Conservation (phyloP, 2,329 filamentous ascomycete genomes). For the Colletotrichum navitas region DNA sequence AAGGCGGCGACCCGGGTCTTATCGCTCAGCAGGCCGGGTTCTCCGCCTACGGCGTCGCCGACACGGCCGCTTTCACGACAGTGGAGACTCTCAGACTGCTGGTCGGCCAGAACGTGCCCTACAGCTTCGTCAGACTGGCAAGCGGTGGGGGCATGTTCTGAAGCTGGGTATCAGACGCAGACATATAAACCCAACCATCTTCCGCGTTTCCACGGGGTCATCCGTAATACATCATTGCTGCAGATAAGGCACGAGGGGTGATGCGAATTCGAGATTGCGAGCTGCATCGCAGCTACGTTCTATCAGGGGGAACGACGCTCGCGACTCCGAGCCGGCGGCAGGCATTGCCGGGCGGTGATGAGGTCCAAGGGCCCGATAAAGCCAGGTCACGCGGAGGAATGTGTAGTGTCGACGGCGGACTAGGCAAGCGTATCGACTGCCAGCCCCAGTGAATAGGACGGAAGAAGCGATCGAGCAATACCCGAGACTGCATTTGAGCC, state of each 20-base stretch:
- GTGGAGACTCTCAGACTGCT: constrained; percentile 83
- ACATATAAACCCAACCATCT: not conserved
- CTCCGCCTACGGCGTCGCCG: constrained; percentile 81
- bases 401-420: constrained; percentile 29
- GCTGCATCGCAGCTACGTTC: constrained; percentile 8
- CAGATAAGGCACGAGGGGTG: constrained; percentile 1
- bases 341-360: not conserved
- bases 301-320: not conserved
- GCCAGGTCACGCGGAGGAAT: constrained; percentile 4
- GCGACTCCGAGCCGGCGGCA: not conserved
- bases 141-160: constrained; percentile 64
- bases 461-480: constrained; percentile 31
- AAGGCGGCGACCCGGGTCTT: constrained; percentile 74
- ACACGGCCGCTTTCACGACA: constrained; percentile 86
- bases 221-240: not conserved
- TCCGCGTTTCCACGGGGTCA: not conserved
- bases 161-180: constrained; percentile 34
- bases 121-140: constrained; percentile 86
- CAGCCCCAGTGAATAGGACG: constrained; percentile 23
- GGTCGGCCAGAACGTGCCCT: constrained; percentile 88
- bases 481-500: constrained; percentile 25
- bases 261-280: constrained; percentile 3
- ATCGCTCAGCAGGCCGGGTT: constrained; percentile 82
- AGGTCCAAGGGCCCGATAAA: constrained; percentile 8
- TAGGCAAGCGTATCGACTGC: constrained; percentile 21